A percentile compares a stretch with the other conserved stretches of the same genome.
phyloP scores from a whole-genome alignment of 1,284 basidiomycete species.

The Heterobasidion occidentale region DNA sequence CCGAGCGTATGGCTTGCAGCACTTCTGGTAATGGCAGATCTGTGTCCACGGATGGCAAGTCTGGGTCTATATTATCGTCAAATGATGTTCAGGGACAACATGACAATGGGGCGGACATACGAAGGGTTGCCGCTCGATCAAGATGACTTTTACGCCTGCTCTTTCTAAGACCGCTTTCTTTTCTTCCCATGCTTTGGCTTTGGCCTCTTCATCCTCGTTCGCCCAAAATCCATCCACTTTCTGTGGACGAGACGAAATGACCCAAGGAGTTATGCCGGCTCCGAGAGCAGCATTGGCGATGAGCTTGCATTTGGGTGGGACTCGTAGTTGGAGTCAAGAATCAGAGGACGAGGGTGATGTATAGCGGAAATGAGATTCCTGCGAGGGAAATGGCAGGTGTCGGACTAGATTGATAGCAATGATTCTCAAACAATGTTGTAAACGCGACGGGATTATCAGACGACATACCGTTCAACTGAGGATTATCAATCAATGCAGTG shows the following conservation, averaged over 20 bases:
- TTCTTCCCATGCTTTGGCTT: slow-evolving; percentile 22
- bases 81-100: neutral
- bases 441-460: neutral
- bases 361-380: slow-evolving; percentile 26
- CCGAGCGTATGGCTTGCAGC: slow-evolving; percentile 40
- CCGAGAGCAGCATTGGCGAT: slow-evolving; percentile 56
- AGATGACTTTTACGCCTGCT: slow-evolving; percentile 14
- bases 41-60: slow-evolving; percentile 23
- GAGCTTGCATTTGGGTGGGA: slow-evolving; percentile 66
- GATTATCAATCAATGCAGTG: slow-evolving; percentile 88
- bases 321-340: slow-evolving; percentile 76
- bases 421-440: neutral
- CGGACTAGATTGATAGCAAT: slow-evolving; percentile 30
- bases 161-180: slow-evolving; percentile 36
- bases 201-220: slow-evolving; percentile 19
- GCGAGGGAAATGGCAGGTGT: slow-evolving; percentile 40
- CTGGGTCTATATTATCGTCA: slow-evolving; percentile 1
- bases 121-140: slow-evolving; percentile 11
- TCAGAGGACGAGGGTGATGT: slow-evolving; percentile 72
- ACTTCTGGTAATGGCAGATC: slow-evolving; percentile 40
- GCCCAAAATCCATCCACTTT: slow-evolving; percentile 21
- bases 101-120: slow-evolving; percentile 4
- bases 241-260: slow-evolving; percentile 37
- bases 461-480: slow-evolving; percentile 80
- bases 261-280: slow-evolving; percentile 67